phyloP scores from a whole-genome alignment of 768 basidiomycete genomes.

The Termitomyces sp. region DNA sequence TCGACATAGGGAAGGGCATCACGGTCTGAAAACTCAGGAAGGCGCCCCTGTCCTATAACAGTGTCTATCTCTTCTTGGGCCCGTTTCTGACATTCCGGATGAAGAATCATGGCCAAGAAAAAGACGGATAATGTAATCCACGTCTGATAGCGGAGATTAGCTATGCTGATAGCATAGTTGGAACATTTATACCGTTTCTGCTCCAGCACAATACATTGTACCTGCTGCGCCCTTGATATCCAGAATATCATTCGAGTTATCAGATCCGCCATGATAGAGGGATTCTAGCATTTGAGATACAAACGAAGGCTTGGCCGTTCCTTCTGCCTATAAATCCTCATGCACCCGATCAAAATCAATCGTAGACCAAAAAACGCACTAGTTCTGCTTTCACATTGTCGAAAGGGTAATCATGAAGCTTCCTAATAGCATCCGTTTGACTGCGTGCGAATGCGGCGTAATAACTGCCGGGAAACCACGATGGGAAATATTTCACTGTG shows the following conservation, averaged over 20 bases:
- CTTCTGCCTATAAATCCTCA: conserved; percentile 9
- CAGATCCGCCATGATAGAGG: conserved; percentile 3
- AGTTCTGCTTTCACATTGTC: conserved; percentile 24
- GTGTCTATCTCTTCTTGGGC: conserved; percentile 23
- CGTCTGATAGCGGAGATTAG: neutral
- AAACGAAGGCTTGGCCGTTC: conserved; percentile 19
- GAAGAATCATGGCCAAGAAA: conserved; percentile 21
- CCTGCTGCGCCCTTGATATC: conserved; percentile 12
- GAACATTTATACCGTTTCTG: conserved; percentile 9
- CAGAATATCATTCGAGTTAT: neutral
- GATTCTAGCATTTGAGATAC: conserved; percentile 11
- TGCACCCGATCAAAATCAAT: neutral
- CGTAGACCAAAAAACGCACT: conserved; percentile 15
- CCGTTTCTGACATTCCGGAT: conserved; percentile 14
- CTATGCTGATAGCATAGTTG: too few relatives aligned
- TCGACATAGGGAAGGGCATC: conserved; percentile 16
- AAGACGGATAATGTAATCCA: conserved; percentile 12
- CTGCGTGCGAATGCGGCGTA: conserved; percentile 15
- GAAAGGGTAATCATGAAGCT: conserved; percentile 26
- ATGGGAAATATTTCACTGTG: conserved; percentile 25
- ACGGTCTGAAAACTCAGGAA: conserved; percentile 20
- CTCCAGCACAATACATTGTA: conserved; percentile 7
- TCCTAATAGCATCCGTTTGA: neutral
- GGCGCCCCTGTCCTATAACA: conserved; percentile 17
- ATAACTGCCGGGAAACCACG: conserved; percentile 26